Conservation (phyloP, 805 yeast genomes). For the Kluyveromyces lactis region DNA sequence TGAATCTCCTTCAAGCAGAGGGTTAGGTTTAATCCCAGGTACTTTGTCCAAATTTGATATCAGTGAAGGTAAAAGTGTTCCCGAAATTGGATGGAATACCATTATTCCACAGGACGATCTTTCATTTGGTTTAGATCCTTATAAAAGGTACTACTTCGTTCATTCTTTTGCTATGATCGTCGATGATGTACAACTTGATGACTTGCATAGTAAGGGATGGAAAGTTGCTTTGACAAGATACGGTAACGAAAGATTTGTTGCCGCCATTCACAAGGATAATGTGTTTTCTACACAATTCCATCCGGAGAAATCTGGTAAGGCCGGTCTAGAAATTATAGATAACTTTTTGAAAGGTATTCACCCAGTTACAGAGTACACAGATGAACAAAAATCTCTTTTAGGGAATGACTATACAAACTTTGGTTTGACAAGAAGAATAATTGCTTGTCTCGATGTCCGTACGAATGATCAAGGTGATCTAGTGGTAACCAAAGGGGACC, state of each 20-base stretch:
- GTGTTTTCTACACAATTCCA: slow-evolving; percentile 96
- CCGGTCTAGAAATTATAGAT: slow-evolving; percentile 72
- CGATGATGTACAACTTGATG: slow-evolving; percentile 28
- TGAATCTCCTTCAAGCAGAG: slow-evolving; percentile 57
- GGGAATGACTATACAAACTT: slow-evolving; percentile 34
- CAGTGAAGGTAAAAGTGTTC: slow-evolving; percentile 65
- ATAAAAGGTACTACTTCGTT: slow-evolving; percentile 81
- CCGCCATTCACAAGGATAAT: slow-evolving; percentile 70
- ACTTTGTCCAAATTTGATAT: slow-evolving; percentile 54
- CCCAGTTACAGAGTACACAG: slow-evolving; percentile 17
- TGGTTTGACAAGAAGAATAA: slow-evolving; percentile 83
- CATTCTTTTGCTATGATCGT: slow-evolving; percentile 84
- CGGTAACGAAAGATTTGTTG: slow-evolving; percentile 72
- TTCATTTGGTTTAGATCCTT: slow-evolving; percentile 58
- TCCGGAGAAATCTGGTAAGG: slow-evolving; percentile 95
- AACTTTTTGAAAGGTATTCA: slow-evolving; percentile 49
- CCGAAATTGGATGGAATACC: slow-evolving; percentile 95
- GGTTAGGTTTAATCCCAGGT: slow-evolving; percentile 51
- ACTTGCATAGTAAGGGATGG: slow-evolving; percentile 47
- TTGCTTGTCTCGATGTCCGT: slow-evolving; percentile 96
- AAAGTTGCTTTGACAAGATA: slow-evolving; percentile 63
- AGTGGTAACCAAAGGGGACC: slow-evolving; percentile 98
- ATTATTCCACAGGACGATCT: slow-evolving; percentile 21
- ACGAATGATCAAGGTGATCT: slow-evolving; percentile 90
- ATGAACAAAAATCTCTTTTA: slow-evolving; percentile 13